Base-by-base conservation (phyloP, 306 rosid genomes). In the Mucuna pruriens region DNA sequence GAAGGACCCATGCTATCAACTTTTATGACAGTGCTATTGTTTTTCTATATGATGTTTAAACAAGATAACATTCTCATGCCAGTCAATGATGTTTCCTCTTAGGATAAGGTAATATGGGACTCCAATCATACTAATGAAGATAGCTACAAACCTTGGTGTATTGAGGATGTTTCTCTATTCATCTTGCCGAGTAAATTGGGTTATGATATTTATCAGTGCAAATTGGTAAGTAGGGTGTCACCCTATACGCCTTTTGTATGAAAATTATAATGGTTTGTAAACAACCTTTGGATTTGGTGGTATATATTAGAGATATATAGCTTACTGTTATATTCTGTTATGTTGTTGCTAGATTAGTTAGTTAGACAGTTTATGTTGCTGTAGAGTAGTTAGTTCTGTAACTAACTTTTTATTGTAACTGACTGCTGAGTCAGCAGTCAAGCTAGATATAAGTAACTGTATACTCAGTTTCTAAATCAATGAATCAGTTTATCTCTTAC, bases 121-220 rank as follows among this genome's bases (percentile, higher is more conserved):
- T 49, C 73, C 34, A 49, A 77, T 77, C 54, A 13, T 13, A 20
- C 75, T 36, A 65, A 65, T 17, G 39, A 64, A 34, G 52, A 77
- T 77, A 48, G 74, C 74, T 49, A 65, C 82, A 49, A 36, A 55
- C 65, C 66, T 49, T 77, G 82, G 82, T 51, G 75, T 36, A 51
- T 65, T 49, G 67, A 77, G 17, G 82, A 77, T 77, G 82, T 65
- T 15, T 65, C 66, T 49, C 42, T 8, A 36, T 77, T 77, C 71
- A 44, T 65, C 52, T 62, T 65, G 33, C 51, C 42, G 29, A 77
- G 54, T 36, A 65, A 38, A 49, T 1, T 77, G 66, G 82, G 82
- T 66, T 77, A 77, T 36, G 82, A 77, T 25, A n/a, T 77, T 40
- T 36, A 57, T 51, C 82, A 23, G 25, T 65, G 82, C 82, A 77